Evolutionary conservation across 140 eudicot genomes (phyloP), one percentile per base, ranked within the genome.

Genomic region (Oenanthe javanica): DNA sequence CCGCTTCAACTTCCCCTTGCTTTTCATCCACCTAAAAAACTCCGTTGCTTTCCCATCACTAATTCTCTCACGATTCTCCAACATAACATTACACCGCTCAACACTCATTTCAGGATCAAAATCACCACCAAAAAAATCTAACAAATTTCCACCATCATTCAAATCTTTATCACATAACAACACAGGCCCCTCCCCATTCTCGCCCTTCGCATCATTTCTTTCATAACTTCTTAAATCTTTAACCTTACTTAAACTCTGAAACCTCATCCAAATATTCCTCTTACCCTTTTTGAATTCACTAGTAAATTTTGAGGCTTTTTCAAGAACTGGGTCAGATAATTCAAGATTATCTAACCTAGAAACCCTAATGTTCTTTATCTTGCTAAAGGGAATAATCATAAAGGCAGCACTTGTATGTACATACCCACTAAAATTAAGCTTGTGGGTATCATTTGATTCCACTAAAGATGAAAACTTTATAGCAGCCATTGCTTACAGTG

Each of bases 11-110:
- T 88, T 92, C 21, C 93, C 93, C 25, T 92, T 89, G 4, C 81
- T 79, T 63, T 83, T 90, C 97, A 94, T 92, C 97, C 93, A 92
- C 79, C 83, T 86, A 49, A 92, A 94, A 76, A 94, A 82, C 67
- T 71, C 83, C 73, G 90, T 54, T 23, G 85, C 92, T 76, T 90
- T 84, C 19, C 81, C 80, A 86, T 89, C 98, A 54, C 82, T 84
- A 82, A 79, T 83, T 50, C 82, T 83, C 87, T 92, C 96, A 59
- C 89, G 84, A 77, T 82, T 73, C 81, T 82, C 87, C 89, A 94
- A 85, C 4, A 92, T 79, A 52, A 46, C 61, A 79, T 94, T 94
- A 77, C 98, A 94, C 38, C 55, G 72, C 10, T 77, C 87, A n/a
- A 76, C n/a, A 59, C 94, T 92, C 82, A 84, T 78, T 9, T 82